Evolutionary conservation across 2,329 filamentous ascomycete species (phyloP).

Genomic region (Beauveria caledonica): DNA sequence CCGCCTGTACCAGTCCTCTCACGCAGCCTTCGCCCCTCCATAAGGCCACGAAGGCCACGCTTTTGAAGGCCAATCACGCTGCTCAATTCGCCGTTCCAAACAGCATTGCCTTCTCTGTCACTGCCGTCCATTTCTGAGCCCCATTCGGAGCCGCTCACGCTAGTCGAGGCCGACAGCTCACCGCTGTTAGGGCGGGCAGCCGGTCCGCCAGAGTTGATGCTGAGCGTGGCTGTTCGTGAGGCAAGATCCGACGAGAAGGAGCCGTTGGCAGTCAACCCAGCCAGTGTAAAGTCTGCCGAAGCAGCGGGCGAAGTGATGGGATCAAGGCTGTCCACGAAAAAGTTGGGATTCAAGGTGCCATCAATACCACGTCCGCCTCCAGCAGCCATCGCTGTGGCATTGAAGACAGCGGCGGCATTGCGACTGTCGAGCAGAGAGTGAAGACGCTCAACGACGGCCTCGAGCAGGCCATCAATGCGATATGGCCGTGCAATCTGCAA

Average conservation of each 20-base stretch:
- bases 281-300: slow-evolving; percentile 27
- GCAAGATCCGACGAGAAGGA: slow-evolving; percentile 24
- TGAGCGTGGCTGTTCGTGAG: slow-evolving; percentile 31
- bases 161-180: slow-evolving; percentile 42
- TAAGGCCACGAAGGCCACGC: slow-evolving; percentile 78
- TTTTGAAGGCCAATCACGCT: slow-evolving; percentile 95
- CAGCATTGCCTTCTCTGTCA: slow-evolving; percentile 35
- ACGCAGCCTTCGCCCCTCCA: slow-evolving; percentile 85
- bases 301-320: slow-evolving; percentile 27
- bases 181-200: slow-evolving; percentile 34
- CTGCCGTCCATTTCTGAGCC: slow-evolving; percentile 46
- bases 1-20: slow-evolving; percentile 51
- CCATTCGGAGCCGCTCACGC: slow-evolving; percentile 47
- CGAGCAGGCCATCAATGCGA: slow-evolving; percentile 82
- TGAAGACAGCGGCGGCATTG: slow-evolving; percentile 95
- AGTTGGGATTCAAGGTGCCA: slow-evolving; percentile 55
- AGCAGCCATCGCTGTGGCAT: slow-evolving; percentile 95
- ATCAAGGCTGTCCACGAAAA: slow-evolving; percentile 45
- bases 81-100: slow-evolving; percentile 76
- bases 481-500: slow-evolving; percentile 91
- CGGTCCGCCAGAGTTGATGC: slow-evolving; percentile 38
- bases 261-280: slow-evolving; percentile 22
- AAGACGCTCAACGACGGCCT: slow-evolving; percentile 84
- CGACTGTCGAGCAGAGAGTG: slow-evolving; percentile 84
- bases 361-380: slow-evolving; percentile 82